These are phyloP conservation scores for Microdochium paspali DNA, from an alignment of 2,329 filamentous ascomycete genomes.

Conservation along the genomic window DNA sequence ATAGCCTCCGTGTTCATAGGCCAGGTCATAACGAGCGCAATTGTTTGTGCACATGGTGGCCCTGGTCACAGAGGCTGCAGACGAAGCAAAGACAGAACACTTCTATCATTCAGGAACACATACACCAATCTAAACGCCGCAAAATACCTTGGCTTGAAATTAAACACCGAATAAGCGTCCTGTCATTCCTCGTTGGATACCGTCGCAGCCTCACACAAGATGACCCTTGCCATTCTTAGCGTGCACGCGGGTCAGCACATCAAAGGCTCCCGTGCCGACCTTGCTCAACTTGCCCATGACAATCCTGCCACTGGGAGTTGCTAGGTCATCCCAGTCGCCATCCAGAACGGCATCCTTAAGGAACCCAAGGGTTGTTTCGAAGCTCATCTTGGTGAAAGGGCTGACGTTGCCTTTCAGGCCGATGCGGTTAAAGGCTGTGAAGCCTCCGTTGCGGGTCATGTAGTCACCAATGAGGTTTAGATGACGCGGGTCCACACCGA, in stretches of 20 bases:
- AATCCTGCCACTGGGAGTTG: constrained; percentile 76
- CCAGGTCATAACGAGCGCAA: too few species aligned
- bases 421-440: constrained; percentile 86
- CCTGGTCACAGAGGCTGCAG: too few species aligned
- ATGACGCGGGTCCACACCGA: constrained; percentile 84
- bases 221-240: constrained; percentile 34
- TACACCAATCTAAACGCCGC: too few species aligned
- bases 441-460: constrained; percentile 91
- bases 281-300: constrained; percentile 76
- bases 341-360: constrained; percentile 86
- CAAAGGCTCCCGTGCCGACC: constrained; percentile 85
- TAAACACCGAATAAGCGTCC: not conserved
- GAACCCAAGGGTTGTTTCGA: constrained; percentile 93
- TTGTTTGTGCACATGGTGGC: too few species aligned
- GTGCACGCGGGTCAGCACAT: constrained; percentile 62
- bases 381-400: constrained; percentile 98
- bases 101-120: too few species aligned
- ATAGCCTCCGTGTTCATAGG: too few species aligned
- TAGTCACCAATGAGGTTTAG: constrained; percentile 92
- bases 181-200: not conserved
- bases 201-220: not conserved
- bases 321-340: constrained; percentile 81
- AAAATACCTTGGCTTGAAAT: not conserved
- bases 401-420: constrained; percentile 77
- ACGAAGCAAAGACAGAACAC: too few species aligned